phyloP scores from a whole-genome alignment of 805 yeast genomes.

The Hanseniaspora meyeri region DNA sequence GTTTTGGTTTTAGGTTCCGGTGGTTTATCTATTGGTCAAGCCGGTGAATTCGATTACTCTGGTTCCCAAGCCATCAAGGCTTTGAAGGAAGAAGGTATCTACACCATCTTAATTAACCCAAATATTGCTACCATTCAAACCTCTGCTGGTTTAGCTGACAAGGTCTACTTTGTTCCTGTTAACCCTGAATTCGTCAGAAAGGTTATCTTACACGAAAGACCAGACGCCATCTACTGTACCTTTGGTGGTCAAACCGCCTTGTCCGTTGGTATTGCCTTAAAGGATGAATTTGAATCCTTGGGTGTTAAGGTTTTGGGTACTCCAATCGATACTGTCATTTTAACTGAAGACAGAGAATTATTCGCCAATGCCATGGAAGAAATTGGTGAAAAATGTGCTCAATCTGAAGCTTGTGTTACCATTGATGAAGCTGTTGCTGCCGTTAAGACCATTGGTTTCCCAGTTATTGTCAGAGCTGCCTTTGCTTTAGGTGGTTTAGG shows the following conservation, averaged over 20 bases:
- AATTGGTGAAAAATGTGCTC: constrained; percentile 91
- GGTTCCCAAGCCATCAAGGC: constrained; percentile 98
- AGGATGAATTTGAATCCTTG: constrained; percentile 85
- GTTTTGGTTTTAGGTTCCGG: constrained; percentile 87
- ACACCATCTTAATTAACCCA: constrained; percentile 81
- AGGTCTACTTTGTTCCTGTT: constrained; percentile 88
- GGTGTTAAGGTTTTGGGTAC: constrained; percentile 94
- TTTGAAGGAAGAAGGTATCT: constrained; percentile 74
- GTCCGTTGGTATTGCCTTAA: constrained; percentile 84
- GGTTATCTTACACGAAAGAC: constrained; percentile 89
- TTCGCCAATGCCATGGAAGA: constrained; percentile 92
- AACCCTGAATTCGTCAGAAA: constrained; percentile 93
- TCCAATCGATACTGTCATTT: constrained; percentile 88
- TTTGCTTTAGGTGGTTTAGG: constrained; percentile 96
- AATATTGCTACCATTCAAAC: constrained; percentile 96
- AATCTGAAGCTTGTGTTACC: constrained; percentile 86
- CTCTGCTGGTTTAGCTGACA: constrained; percentile 88
- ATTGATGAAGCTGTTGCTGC: constrained; percentile 90
- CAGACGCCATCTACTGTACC: constrained; percentile 89
- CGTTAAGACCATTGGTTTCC: constrained; percentile 79
- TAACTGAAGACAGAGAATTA: constrained; percentile 94
- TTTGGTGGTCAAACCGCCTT: constrained; percentile 98
- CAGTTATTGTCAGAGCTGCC: constrained; percentile 94
- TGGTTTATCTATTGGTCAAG: constrained; percentile 94
- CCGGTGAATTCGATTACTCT: constrained; percentile 95